A percentile compares a stretch with the other conserved stretches of the same genome.
Evolutionary conservation across 1,284 basidiomycete species (phyloP).

Genomic region (Cystobasidium slooffiae): DNA sequence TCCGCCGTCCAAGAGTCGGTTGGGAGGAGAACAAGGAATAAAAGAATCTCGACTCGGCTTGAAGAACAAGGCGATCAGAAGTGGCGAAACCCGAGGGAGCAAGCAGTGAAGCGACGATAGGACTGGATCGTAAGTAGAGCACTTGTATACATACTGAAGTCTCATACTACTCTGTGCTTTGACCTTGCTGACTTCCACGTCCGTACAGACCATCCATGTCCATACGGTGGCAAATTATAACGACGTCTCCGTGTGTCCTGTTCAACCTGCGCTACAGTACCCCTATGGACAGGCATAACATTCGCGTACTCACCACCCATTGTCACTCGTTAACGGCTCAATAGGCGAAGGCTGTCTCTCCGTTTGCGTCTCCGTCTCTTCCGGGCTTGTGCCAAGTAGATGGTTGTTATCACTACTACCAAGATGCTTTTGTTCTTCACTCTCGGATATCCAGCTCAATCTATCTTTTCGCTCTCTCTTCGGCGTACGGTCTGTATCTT

Average conservation of each 20-base stretch:
- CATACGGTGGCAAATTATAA: not conserved
- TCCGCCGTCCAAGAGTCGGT: constrained; percentile 17
- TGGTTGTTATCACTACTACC: not conserved
- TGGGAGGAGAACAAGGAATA: not conserved
- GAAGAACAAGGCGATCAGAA: not conserved
- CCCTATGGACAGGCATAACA: not conserved
- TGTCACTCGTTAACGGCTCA: not conserved
- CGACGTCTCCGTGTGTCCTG: not conserved
- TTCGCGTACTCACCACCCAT: constrained; percentile 3
- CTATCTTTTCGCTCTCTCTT: constrained; percentile 20
- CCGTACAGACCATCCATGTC: not conserved
- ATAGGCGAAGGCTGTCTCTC: not conserved
- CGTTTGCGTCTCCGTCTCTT: not conserved
- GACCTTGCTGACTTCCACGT: not conserved
- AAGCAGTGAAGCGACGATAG: not conserved
- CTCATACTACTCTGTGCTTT: not conserved
- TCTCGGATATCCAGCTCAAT: constrained; percentile 41
- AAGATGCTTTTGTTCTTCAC: constrained; percentile 23
- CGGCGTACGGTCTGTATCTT: constrained; percentile 26
- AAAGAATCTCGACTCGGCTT: not conserved
- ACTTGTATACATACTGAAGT: too few relatives aligned
- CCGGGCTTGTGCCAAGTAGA: not conserved
- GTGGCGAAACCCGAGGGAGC: not conserved
- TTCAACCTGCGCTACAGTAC: not conserved
- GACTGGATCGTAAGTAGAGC: too few relatives aligned